Evolutionary conservation across 805 yeast species (phyloP), one percentile per base, ranked within the genome.

Genomic region (Candida quercuum): DNA sequence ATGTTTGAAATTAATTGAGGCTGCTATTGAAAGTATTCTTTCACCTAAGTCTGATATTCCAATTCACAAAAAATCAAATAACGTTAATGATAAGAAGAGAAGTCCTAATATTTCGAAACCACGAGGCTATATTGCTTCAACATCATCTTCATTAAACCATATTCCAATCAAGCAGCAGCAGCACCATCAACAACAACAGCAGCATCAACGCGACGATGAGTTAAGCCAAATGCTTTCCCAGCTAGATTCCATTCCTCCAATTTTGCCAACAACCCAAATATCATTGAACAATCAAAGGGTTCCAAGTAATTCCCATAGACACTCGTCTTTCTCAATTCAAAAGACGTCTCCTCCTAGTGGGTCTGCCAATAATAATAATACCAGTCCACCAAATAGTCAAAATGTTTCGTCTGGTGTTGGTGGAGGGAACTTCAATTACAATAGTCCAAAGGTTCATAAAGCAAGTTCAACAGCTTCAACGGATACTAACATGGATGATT

Each of bases 1-100:
- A 42, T 74, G 85, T 32, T 64, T 76, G 30, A 70, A 66, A 35
- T 60, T 77, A 21, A 50, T 81, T 24, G 89, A 82, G 49, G 60
- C 65, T 49, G 73, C 88, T 0, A 64, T 81, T 13, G 74, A 78
- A 35, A 64, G 78, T 32, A 72, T 83, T n/a, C 51, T 83, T 36
- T 73, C 81, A 19, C 64, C 81, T 8, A 72, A 69, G 13, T 22
- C 24, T 15, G 34, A 24, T 38, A 9, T 41, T 23, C 19, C 37
- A 7, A 35, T 38, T 12, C 31, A 28, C 10, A 40, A 45, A 29
- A 30, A 45, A 11, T 32, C 42, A 6, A 43, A 33, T 8, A 35
- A 19, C 10, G n/a, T 4, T 5, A 16, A 33, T 11, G 47, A 45
- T 12, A 39, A 39, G 39, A 46, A 39, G 36, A 39, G 40, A 18